Evolutionary conservation across 179 eudicot species (phyloP).

Genomic region (Actinidia arguta): DNA sequence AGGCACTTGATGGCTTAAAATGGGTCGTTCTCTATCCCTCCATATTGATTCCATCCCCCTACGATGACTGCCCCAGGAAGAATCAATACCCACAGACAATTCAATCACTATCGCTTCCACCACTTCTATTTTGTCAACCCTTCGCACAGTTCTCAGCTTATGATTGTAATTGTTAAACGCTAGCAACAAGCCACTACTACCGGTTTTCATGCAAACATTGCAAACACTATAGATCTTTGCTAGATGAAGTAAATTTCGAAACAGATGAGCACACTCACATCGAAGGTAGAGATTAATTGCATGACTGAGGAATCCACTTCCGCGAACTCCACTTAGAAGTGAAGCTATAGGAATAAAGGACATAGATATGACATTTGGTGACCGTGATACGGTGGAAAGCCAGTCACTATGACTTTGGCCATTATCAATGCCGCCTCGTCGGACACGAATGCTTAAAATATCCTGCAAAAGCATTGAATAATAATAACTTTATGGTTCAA

Average conservation of each 20-base stretch:
- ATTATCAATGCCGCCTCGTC: conserved; percentile 81
- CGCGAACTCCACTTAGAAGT: conserved; percentile 81
- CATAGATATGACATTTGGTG: conserved; percentile 88
- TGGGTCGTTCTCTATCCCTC: no score
- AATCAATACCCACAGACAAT: no score
- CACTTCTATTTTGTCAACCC: no score
- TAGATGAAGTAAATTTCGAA: background rate
- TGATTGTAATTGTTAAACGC: no score
- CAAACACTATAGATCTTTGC: background rate
- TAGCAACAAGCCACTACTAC: background rate
- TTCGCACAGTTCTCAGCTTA: no score
- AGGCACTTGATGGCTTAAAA: no score
- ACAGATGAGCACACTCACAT: conserved; percentile 61
- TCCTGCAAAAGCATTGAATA: conserved; percentile 52
- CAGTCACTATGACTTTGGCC: conserved; percentile 79
- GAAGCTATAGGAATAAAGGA: conserved; percentile 90
- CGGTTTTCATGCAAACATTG: background rate
- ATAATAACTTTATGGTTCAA: background rate
- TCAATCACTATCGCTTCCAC: no score
- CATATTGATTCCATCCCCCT: no score
- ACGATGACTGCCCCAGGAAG: no score
- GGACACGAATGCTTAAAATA: conserved; percentile 62
- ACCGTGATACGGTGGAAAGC: conserved; percentile 80
- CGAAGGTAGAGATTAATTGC: conserved; percentile 93
- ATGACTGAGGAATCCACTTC: conserved; percentile 94